Base-by-base conservation (phyloP, 768 basidiomycete genomes). In the Amanita fuliginea region DNA sequence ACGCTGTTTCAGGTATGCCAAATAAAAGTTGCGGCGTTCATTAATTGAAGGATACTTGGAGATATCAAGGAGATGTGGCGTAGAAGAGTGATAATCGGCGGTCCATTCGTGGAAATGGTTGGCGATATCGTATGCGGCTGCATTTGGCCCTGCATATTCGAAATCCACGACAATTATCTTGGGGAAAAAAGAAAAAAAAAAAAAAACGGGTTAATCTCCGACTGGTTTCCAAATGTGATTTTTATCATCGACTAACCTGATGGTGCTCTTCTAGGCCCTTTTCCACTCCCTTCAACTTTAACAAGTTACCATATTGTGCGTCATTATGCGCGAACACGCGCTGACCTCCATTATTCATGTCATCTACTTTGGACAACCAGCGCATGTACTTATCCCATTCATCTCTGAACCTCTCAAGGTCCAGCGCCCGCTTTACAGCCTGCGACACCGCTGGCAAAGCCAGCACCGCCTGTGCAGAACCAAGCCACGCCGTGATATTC, bases 61-160 rank as follows among this genome's bases (percentile, higher is more conserved):
- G 44, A 67, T 62, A 54, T 80, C 67, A 39, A 88, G 78, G 46
- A 83, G 50, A 60, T 89, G 84, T 7, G 89, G 86, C 0, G 71
- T 75, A 4, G 75, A 59, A 33, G 71, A 73, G 60, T 88, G 84
- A 64, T 98, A 98, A 65, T 96, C 76, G 13, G 90, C 84, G 16
- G 88, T 89, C 95, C 96, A 98, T 67, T 98, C 96, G 60, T 89
- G 85, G 67, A 94, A 96, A 64, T 95, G 92, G 64, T 95, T 95
- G 50, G 87, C 95, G 56, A 99, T 93, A 62, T 99, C 96, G 65
- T 83, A 96, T 3, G 90, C 88, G 3, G 92, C 81, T 21, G 94
- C 85, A 60, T 97, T 98, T 4, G 88, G 85, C 0, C 83, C 76
- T 11, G 95, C 91, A 61, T 99, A 99, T 68, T 99, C 96, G 62